phyloP scores from a whole-genome alignment of 306 rosid genomes.

The Dalbergia cochinchinensis region DNA sequence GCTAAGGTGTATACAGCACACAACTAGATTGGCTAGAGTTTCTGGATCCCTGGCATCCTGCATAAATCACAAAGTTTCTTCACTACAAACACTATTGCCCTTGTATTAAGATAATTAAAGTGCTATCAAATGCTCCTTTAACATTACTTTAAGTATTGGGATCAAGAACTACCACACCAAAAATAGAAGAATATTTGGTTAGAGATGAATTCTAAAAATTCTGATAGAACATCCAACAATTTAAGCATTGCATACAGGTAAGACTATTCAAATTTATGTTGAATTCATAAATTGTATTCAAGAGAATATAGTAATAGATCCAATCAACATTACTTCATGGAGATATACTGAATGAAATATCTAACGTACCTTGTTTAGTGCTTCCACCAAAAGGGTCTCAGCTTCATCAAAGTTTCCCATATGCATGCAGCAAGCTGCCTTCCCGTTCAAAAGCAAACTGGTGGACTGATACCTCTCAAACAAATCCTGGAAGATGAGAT shows the following conservation, averaged over 20 bases:
- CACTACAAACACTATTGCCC: constrained; percentile 1
- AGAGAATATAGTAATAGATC: background rate
- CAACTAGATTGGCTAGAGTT: constrained; percentile 92
- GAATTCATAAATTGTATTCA: background rate
- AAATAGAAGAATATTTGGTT: background rate
- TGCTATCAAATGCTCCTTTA: constrained; percentile 18
- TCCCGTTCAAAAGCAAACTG: constrained; percentile 92
- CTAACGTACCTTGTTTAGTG: constrained; percentile 81
- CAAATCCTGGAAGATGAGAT: constrained; percentile 97
- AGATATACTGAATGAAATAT: background rate
- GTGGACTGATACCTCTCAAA: constrained; percentile 95
- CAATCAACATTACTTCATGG: background rate
- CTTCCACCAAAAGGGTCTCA: constrained; percentile 91
- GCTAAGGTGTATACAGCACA: constrained; percentile 95
- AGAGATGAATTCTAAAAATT: constrained; percentile 3
- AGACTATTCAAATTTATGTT: background rate
- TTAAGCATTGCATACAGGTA: background rate
- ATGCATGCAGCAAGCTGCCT: constrained; percentile 98
- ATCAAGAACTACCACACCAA: background rate
- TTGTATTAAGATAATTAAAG: background rate
- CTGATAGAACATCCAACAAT: background rate
- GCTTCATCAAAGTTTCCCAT: constrained; percentile 99
- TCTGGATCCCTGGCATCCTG: constrained; percentile 99
- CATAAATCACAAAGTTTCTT: constrained; percentile 42
- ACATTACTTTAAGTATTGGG: background rate